Conservation (phyloP, 2,329 filamentous ascomycete species). For the Arthroderma sp. region DNA sequence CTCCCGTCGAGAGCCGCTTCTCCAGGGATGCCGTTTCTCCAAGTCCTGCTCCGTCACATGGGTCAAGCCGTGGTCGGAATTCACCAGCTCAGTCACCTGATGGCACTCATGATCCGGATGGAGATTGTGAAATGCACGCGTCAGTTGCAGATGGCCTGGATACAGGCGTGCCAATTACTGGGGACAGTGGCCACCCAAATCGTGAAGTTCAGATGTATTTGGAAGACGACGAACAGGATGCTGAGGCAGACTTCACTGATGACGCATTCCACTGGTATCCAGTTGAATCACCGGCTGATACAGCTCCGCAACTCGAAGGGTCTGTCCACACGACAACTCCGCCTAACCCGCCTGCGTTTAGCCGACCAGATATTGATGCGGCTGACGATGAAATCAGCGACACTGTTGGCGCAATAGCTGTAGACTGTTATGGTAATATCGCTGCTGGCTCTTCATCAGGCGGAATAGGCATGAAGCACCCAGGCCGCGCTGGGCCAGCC, state of each 20-base stretch:
- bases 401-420: slow-evolving; percentile 89
- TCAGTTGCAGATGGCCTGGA: too few species aligned
- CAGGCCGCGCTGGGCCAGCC: slow-evolving; percentile 79
- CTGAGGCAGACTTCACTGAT: not conserved
- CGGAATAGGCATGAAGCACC: slow-evolving; percentile 96
- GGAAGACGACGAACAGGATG: not conserved
- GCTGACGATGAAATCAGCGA: slow-evolving; percentile 61
- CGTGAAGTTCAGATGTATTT: not conserved
- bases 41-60: slow-evolving; percentile 2
- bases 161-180: too few species aligned
- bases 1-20: not conserved
- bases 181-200: too few species aligned
- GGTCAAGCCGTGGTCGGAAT: slow-evolving; percentile 2
- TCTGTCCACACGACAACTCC: not conserved
- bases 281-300: not conserved
- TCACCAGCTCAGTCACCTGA: not conserved
- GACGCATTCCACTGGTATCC: not conserved
- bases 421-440: slow-evolving; percentile 74
- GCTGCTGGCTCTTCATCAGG: slow-evolving; percentile 93
- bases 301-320: not conserved
- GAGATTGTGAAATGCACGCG: too few species aligned
- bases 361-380: slow-evolving; percentile 3
- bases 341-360: not conserved
- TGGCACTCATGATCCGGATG: too few species aligned
- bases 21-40: not conserved